These are phyloP conservation scores for Incumbomyces lentus DNA, from an alignment of 2,329 filamentous ascomycete genomes.

Conservation along the genomic window DNA sequence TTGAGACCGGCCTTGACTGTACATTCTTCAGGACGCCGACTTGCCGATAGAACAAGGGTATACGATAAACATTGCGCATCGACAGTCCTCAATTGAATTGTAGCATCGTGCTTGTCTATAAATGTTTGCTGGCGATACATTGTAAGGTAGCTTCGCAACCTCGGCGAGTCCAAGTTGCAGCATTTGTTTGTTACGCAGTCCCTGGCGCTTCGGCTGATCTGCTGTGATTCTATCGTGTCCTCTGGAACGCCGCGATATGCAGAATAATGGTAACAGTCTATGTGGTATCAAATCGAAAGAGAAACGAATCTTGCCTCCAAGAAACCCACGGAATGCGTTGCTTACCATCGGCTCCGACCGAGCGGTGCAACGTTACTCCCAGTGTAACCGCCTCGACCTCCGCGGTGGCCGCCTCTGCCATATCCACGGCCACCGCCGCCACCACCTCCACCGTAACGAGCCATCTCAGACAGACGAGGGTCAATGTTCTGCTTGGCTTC, in stretches of 20 bases:
- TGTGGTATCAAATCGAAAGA: slow-evolving; percentile 6
- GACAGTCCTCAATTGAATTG: no score
- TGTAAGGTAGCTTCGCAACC: no score
- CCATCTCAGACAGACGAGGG: slow-evolving; percentile 91
- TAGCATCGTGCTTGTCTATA: background rate
- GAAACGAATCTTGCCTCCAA: slow-evolving; percentile 4
- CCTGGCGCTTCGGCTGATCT: no score
- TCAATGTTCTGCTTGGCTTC: slow-evolving; percentile 99
- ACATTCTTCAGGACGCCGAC: no score
- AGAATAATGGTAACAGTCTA: slow-evolving; percentile 3
- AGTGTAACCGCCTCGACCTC: slow-evolving; percentile 43
- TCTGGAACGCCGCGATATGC: slow-evolving; percentile 5
- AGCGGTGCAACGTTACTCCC: slow-evolving; percentile 50
- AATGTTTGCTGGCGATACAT: background rate
- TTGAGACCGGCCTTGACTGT: no score
- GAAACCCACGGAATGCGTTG: background rate
- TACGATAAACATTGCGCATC: no score
- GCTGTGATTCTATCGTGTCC: background rate
- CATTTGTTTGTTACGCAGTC: background rate
- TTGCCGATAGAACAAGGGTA: no score
- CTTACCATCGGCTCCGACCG: slow-evolving; percentile 48
- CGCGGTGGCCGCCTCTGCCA: slow-evolving; percentile 55
- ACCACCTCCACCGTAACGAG: slow-evolving; percentile 77
- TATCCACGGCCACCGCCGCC: slow-evolving; percentile 56
- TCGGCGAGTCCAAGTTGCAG: background rate